Base-by-base conservation (phyloP, 257 asterid species). In the Nicotiana paniculata region DNA sequence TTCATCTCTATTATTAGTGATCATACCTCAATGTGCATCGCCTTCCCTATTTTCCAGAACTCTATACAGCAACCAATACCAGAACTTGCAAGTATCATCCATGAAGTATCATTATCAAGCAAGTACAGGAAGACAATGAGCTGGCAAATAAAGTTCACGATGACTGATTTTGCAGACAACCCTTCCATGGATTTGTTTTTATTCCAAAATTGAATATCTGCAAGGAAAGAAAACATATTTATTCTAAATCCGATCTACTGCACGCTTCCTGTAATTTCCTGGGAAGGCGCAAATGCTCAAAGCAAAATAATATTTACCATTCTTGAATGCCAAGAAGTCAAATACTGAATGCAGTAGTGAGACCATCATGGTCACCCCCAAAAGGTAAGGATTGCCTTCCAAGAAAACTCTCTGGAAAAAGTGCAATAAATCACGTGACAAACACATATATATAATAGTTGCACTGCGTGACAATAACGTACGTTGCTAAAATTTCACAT, bases 151-250 rank as follows among this genome's bases (percentile, higher is more conserved):
- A 96, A 96, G 86, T 93, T 96, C 81, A 96, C 99, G 15, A 96
- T 92, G 48, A 96, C 97, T 43, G 99, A 93, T 86, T 92, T 94
- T 5, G 99, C 99, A 66, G 99, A 96, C 79, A 96, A 84, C 30
- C 99, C 99, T 88, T 96, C 99, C 99, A 96, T 96, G 57, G 99
- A 94, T 90, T 96, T 96, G 92, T 96, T 96, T 89, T 96, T 96
- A 89, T 96, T 96, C 99, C 99, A 96, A 82, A 94, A 96, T 87
- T 96, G 99, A 82, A 96, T 96, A 86, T 96, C 99, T 96, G 95
- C 83, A 85, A 84, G 72, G 77, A 59, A 75, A 43, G 51, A 43
- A 13, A 15, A 17, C 12, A 26, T 48, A 81, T 48, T 48, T 51
- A 81, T 1, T 81, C 64, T 30, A 8, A 66, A 66, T 66, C 78